Percentiles rank a stretch among this genome's conserved stretches.
These are phyloP conservation scores for Suhomyces prunicola DNA, from an alignment of 805 yeast genomes.

Conservation along the genomic window DNA sequence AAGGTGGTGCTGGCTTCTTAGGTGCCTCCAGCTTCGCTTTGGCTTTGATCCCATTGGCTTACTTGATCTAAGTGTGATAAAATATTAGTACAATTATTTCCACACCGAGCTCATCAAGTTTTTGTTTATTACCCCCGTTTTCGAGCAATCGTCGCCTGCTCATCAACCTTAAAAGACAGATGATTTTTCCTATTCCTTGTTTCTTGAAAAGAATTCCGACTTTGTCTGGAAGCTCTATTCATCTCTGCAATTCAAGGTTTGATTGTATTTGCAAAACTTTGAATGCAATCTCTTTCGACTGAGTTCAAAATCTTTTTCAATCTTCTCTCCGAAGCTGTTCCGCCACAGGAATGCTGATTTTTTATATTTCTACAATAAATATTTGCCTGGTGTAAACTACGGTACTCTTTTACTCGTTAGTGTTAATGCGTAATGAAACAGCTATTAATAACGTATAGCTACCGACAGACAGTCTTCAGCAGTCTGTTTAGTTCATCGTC, in stretches of 20 bases:
- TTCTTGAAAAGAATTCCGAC: background rate
- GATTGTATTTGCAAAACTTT: background rate
- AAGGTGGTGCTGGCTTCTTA: constrained; percentile 15
- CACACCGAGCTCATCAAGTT: background rate
- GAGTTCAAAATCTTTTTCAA: background rate
- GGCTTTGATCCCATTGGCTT: constrained; percentile 33
- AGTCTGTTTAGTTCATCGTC: background rate
- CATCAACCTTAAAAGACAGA: background rate
- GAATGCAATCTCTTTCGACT: background rate
- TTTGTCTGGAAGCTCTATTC: background rate
- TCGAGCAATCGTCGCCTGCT: background rate
- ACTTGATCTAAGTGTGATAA: constrained; percentile 26
- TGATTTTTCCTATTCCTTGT: background rate
- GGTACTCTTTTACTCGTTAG: background rate
- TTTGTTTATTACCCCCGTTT: background rate
- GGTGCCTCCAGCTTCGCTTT: constrained; percentile 28
- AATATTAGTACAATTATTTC: constrained; percentile 1
- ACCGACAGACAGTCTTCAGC: background rate
- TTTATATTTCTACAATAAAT: background rate
- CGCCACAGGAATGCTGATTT: background rate
- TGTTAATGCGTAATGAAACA: background rate
- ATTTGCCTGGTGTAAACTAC: constrained; percentile 1
- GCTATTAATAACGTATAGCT: background rate
- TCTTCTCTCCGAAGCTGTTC: background rate
- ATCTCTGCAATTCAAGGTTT: background rate